Conservation (phyloP, 2,329 filamentous ascomycete species). For the Teratosphaeria zuluensis region DNA sequence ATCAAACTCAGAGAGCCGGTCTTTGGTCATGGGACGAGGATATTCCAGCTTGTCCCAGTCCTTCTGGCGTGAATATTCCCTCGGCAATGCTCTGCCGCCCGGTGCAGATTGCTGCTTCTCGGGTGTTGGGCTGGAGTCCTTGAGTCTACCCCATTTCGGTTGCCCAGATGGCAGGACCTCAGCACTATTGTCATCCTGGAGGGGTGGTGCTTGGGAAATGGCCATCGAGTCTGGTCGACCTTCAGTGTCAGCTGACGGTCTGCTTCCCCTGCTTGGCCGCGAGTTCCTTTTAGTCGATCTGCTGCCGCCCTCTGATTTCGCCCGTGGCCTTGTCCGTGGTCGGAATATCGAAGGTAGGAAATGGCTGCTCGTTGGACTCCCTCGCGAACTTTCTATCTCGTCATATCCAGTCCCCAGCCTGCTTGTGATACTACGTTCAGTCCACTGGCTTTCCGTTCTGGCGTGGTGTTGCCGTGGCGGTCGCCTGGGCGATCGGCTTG, state of each 20-base stretch:
- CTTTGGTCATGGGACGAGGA: conserved; percentile 24
- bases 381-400: conserved; percentile 10
- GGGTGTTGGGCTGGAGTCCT: conserved; percentile 9
- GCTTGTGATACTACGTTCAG: conserved; percentile 23
- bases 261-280: conserved; percentile 10
- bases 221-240: conserved; percentile 17
- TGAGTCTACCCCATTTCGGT: conserved; percentile 19
- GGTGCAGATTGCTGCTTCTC: conserved; percentile 3
- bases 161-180: conserved; percentile 22
- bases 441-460: conserved; percentile 19
- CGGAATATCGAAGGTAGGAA: conserved; percentile 27
- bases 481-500: conserved; percentile 9
- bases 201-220: conserved; percentile 13
- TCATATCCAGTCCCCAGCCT: conserved; percentile 22
- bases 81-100: conserved; percentile 11
- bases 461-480: conserved; percentile 8
- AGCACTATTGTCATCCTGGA: conserved; percentile 2
- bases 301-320: conserved; percentile 2
- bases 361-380: conserved; percentile 23
- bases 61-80: conserved; percentile 22
- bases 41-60: conserved; percentile 24
- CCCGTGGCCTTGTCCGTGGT: conserved; percentile 19
- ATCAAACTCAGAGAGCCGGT: conserved; percentile 18
- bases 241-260: conserved; percentile 5
- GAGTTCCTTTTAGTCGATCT: conserved; percentile 6